Base-by-base conservation (phyloP, 441 rosid genomes). In the Viola pubescens region DNA sequence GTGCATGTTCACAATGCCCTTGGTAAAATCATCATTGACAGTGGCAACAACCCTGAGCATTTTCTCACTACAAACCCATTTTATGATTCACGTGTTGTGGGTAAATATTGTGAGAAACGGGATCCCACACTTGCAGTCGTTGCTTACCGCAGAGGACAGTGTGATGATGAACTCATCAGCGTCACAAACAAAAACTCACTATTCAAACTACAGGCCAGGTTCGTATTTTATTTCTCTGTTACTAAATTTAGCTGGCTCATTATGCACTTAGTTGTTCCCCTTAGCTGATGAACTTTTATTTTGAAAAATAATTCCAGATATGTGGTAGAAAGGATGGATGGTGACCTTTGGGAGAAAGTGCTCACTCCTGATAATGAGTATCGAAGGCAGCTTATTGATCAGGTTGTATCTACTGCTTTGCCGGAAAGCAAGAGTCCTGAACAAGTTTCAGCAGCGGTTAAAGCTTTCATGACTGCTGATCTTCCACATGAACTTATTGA, bases 1-100 rank as follows among this genome's bases (percentile, higher is more conserved):
- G 96, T 87, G 45, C 99, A 95, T 72, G 99, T 89, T 64, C 98
- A 91, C 77, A 91, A 95, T 89, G 98, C 98, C 59, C 77, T 95
- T 78, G 98, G 99, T 80, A 95, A 95, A 87, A 95, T 95, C 46
- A 95, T 95, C 61, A 95, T 95, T 44, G 99, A 95, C 56, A 89
- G 95, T 73, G 84, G 84, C 56, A 85, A 89, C 80, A 89, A 89
- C 66, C 97, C 97, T 4, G 97, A 89, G 77, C 97, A 89, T 70
- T 89, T 89, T 67, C 84, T 89, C 63, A 89, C 95, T 14, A 89
- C 95, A 70, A 89, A 89, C 62, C 97, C 97, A 2, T 89, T 83
- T 73, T 89, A 89, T 52, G 97, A 89, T 76, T 89, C 97, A 34
- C 78, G 82, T 38, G 97, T 87, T 65, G 97, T 89, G 67, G 97